Base-by-base conservation (phyloP, 257 asterid genomes). In the Jacaranda copaia region DNA sequence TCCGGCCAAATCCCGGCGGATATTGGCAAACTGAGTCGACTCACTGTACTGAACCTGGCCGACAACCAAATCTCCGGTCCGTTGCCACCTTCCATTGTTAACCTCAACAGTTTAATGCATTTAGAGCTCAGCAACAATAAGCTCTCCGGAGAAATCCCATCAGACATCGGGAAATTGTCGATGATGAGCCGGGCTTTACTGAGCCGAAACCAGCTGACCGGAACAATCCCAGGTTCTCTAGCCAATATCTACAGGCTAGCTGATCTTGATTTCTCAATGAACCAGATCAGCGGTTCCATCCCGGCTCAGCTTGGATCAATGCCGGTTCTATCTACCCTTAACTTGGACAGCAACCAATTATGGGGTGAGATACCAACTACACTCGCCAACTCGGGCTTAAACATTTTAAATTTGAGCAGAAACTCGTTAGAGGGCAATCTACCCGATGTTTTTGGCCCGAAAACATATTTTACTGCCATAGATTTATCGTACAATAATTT, bases 121-220 rank as follows among this genome's bases (percentile, higher is more conserved):
- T 83, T 95, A 2, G 99, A 95, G 10, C 90, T 95, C 70, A 87
- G 93, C 86, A 84, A 82, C 84, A 95, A 95, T 73, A 73, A 82
- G 20, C 82, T 95, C 84, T 8, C 87, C 79, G 96, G 98, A 4
- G 74, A 72, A 60, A 89, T 95, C 72, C 99, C 99, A 1, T 12
- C 86, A 0, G 93, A 91, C 63, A 79, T 95, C 40, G 99, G 98
- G 2, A 87, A 95, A 51, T 76, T 95, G 16, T 71, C 89, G 43
- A 95, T 93, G 99, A 82, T 95, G 90, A 95, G 99, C 96, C 87
- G 99, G 38, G 93, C 90, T 46, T 61, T 95, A 36, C 81, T 95
- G 65, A 80, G 78, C 81, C 84, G 93, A 8, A 95, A 95, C 89
- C 87, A 86, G 68, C 91, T 95, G 62, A 85, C 89, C 86, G 98